phyloP scores from a whole-genome alignment of 306 rosid species.

The Quercus suber region DNA sequence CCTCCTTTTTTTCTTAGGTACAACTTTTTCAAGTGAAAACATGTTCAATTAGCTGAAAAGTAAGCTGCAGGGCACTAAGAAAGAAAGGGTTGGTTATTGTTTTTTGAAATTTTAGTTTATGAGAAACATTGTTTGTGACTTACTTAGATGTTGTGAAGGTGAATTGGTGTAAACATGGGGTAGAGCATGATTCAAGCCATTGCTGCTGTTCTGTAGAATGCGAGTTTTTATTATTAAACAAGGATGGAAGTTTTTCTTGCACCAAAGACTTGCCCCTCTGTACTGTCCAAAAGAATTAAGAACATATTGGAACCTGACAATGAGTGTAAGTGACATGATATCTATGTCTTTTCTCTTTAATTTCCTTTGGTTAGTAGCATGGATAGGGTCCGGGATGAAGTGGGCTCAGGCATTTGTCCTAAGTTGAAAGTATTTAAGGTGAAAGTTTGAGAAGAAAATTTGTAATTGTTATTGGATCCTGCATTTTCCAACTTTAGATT shows the following conservation, averaged over 20 bases:
- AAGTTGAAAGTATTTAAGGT: background rate
- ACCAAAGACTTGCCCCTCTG: constrained; percentile 40
- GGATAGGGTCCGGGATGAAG: background rate
- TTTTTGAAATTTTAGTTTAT: background rate
- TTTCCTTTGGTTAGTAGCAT: background rate
- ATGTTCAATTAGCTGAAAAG: too few relatives aligned
- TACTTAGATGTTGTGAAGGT: constrained; percentile 11
- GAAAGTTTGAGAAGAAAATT: background rate
- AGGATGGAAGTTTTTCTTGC: constrained; percentile 46
- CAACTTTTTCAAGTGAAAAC: background rate
- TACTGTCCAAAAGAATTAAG: constrained; percentile 27
- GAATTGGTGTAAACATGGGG: constrained; percentile 10
- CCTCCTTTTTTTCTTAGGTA: background rate
- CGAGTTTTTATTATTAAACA: constrained; percentile 5
- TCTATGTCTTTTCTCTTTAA: background rate
- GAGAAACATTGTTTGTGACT: background rate
- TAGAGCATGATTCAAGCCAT: constrained; percentile 23
- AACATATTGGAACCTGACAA: constrained; percentile 22
- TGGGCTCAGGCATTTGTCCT: background rate
- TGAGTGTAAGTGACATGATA: constrained; percentile 35
- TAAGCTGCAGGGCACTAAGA: too few relatives aligned
- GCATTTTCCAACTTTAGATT: background rate
- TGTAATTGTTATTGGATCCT: background rate
- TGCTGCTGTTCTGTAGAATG: constrained; percentile 12
- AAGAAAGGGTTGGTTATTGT: background rate